phyloP scores from a whole-genome alignment of 2,329 filamentous ascomycete genomes.

The Fusarium brachygibbosum region DNA sequence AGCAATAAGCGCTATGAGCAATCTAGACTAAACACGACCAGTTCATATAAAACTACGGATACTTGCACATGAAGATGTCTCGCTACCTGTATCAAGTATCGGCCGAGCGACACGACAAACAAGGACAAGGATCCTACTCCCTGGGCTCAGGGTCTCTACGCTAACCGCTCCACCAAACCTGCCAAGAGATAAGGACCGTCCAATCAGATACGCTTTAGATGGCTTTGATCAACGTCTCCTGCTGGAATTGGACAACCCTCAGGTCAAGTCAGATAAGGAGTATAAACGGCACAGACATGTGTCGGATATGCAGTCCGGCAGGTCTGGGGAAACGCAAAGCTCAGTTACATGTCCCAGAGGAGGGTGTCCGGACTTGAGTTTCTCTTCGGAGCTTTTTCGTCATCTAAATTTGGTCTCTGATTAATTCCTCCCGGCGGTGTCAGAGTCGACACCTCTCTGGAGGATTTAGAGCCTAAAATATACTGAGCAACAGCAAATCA shows the following conservation, averaged over 20 bases:
- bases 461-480: slow-evolving; percentile 15
- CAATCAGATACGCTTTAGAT: slow-evolving; percentile 46
- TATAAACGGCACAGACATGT: slow-evolving; percentile 21
- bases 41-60: not conserved
- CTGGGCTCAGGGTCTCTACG: slow-evolving; percentile 28
- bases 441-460: slow-evolving; percentile 6
- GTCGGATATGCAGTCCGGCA: slow-evolving; percentile 34
- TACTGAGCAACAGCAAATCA: slow-evolving; percentile 15
- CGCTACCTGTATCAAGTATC: slow-evolving; percentile 20
- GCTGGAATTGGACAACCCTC: slow-evolving; percentile 25
- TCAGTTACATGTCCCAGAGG: slow-evolving; percentile 13
- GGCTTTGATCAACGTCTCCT: slow-evolving; percentile 33
- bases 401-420: slow-evolving; percentile 18
- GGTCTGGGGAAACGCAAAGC: slow-evolving; percentile 43
- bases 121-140: slow-evolving; percentile 29
- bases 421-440: not conserved
- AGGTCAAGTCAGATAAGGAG: slow-evolving; percentile 40
- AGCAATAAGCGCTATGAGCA: not conserved
- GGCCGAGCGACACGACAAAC: slow-evolving; percentile 22
- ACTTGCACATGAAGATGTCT: not conserved
- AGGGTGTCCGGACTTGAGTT: slow-evolving; percentile 22
- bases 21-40: not conserved
- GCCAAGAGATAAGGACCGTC: slow-evolving; percentile 51
- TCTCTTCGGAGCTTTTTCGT: slow-evolving; percentile 8
- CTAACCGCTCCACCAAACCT: slow-evolving; percentile 42